phyloP scores from a whole-genome alignment of 129 eudicot genomes.

The Escallonia rubra region DNA sequence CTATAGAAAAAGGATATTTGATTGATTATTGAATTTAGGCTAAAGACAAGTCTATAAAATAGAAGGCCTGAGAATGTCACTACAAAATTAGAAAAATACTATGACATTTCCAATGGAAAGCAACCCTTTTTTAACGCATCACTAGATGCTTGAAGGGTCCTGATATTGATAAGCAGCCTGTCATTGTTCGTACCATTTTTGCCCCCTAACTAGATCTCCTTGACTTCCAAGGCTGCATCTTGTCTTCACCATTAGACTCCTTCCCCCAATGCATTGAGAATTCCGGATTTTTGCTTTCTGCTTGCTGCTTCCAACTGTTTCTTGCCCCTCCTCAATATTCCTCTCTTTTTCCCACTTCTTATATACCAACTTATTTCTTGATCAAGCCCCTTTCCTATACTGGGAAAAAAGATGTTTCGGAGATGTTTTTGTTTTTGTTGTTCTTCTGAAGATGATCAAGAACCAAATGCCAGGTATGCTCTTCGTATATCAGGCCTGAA shows the following conservation, averaged over 20 bases:
- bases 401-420: constrained; percentile 24
- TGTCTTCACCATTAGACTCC: constrained; percentile 20
- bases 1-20: neutral
- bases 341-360: neutral
- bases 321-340: neutral
- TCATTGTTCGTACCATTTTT: neutral
- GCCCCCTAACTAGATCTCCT: too few relatives aligned
- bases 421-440: constrained; percentile 49
- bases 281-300: constrained; percentile 28
- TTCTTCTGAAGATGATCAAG: constrained; percentile 20
- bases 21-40: too few relatives aligned
- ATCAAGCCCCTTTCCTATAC: neutral
- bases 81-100: neutral
- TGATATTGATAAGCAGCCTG: neutral
- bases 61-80: neutral
- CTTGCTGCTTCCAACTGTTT: constrained; percentile 45
- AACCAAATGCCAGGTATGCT: constrained; percentile 28
- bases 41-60: neutral
- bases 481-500: neutral
- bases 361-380: constrained; percentile 7
- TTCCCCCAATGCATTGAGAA: constrained; percentile 20
- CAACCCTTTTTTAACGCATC: neutral
- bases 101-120: neutral
- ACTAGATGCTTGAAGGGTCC: neutral
- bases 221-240: constrained; percentile 38